Evolutionary conservation across 2,329 filamentous ascomycete species (phyloP).

Genomic region (Fusarium papillatum): DNA sequence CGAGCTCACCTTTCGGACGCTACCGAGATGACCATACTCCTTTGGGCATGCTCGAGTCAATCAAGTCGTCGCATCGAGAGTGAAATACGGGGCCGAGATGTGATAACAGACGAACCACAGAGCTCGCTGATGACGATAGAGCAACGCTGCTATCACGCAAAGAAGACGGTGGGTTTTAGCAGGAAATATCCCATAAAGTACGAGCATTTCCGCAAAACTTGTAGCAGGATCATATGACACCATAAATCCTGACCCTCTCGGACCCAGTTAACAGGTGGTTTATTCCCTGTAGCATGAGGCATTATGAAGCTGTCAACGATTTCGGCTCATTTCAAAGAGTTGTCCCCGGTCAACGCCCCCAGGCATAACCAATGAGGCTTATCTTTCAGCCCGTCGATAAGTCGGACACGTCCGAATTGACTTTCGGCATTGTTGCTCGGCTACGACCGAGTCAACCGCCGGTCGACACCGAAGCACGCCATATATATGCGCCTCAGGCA

Average conservation of each 20-base stretch:
- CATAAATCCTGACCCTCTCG: not conserved
- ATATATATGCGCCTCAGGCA: not conserved
- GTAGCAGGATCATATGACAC: not conserved
- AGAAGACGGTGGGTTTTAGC: not conserved
- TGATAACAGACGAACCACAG: not conserved
- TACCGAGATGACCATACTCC: not conserved
- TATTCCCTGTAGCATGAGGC: not conserved
- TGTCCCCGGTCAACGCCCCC: not conserved
- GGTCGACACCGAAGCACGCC: not conserved
- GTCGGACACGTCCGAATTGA: not conserved
- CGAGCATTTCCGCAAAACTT: not conserved
- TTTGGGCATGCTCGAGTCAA: not conserved
- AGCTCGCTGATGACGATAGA: not conserved
- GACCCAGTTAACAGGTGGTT: not conserved
- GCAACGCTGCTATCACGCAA: slow-evolving; percentile 2
- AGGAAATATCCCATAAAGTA: not conserved
- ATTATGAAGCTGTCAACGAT: not conserved
- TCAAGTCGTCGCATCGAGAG: not conserved
- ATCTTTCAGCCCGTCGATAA: not conserved
- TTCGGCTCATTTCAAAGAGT: not conserved
- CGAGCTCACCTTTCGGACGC: slow-evolving; percentile 7
- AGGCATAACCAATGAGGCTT: not conserved
- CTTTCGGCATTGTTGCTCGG: not conserved
- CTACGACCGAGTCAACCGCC: not conserved
- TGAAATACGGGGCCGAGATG: not conserved